Evolutionary conservation across 2,329 filamentous ascomycete species (phyloP), one percentile per base, ranked within the genome.

Genomic region (Sporothrix dimorphospora): DNA sequence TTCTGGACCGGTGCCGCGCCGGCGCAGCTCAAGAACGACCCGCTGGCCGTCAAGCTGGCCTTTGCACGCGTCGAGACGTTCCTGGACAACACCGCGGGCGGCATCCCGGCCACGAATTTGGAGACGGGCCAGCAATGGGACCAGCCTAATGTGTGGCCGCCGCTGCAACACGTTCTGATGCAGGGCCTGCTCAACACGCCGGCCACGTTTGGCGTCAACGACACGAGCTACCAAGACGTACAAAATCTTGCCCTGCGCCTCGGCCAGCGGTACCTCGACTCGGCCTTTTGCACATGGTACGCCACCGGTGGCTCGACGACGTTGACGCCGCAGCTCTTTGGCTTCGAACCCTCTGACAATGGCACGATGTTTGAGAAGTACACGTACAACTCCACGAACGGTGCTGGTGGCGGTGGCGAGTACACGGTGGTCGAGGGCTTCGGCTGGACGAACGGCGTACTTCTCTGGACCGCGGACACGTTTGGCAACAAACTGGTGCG

Each of bases 301-400:
- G 87, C 88, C 6, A 92, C 90, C 0, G 90, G 90, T 27, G 90
- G 90, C 3, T 84, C 85, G 2, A 91, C 89, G 0, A 81, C 82
- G 12, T 80, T 83, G 74, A 84, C 82, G 55, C 86, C 85, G 40
- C 85, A 83, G 78, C 81, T 90, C 70, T 78, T 79, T 19, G 86
- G 86, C 0, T 78, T 87, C 0, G 77, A 79, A 0, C 76, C 81
- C 1, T 76, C 81, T 7, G 80, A 83, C 24, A 80, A 80, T 8
- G 90, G 90, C 27, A 88, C 87, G 78, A 91, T 92, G 83, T 92
- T 92, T 78, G 90, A 92, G 79, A 92, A 92, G 83, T 92, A 92
- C 77, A 83, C 82, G 14, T 88, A 90, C 75, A 86, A 86, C 72
- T 80, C 86, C 8, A 88, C 85, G 61, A 89, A 90, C 74, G 86